These are phyloP conservation scores for Podospora australis DNA, from an alignment of 495 filamentous ascomycete species.

Conservation along the genomic window DNA sequence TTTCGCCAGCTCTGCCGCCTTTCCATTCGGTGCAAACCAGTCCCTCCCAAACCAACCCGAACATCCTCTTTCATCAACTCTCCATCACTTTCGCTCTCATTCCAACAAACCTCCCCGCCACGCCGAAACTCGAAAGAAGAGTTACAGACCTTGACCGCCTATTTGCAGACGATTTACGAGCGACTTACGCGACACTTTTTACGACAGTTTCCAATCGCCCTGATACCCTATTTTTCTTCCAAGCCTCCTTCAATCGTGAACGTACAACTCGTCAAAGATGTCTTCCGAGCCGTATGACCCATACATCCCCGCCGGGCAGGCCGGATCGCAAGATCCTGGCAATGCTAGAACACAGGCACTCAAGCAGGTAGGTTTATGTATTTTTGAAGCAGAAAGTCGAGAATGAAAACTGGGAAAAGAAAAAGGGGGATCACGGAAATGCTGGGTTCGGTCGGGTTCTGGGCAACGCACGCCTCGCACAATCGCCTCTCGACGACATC, in stretches of 20 bases:
- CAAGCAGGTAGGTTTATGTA: slow-evolving; percentile 62
- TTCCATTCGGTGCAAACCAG: slow-evolving; percentile 21
- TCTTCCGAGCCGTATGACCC: slow-evolving; percentile 76
- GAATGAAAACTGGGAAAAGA: slow-evolving; percentile 1
- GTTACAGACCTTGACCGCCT: not conserved
- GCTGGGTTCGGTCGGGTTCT: not conserved
- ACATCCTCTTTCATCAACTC: slow-evolving; percentile 15
- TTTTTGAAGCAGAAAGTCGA: not conserved
- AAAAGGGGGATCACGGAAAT: not conserved
- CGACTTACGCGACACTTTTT: not conserved
- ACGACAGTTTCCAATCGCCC: not conserved
- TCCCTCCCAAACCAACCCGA: slow-evolving; percentile 18
- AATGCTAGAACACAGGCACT: slow-evolving; percentile 53
- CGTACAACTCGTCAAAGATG: slow-evolving; percentile 40
- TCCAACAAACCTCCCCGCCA: not conserved
- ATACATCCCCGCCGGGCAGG: slow-evolving; percentile 71
- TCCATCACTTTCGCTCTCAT: slow-evolving; percentile 9
- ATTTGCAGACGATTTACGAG: not conserved
- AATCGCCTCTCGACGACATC: no score
- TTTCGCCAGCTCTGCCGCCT: slow-evolving; percentile 23
- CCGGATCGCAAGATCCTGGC: slow-evolving; percentile 34
- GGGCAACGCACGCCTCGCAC: not conserved
- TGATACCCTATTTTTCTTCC: not conserved
- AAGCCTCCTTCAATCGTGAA: not conserved
- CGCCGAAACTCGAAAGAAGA: not conserved